Conservation (phyloP, 2,329 filamentous ascomycete species). For the Hansfordia pulvinata region DNA sequence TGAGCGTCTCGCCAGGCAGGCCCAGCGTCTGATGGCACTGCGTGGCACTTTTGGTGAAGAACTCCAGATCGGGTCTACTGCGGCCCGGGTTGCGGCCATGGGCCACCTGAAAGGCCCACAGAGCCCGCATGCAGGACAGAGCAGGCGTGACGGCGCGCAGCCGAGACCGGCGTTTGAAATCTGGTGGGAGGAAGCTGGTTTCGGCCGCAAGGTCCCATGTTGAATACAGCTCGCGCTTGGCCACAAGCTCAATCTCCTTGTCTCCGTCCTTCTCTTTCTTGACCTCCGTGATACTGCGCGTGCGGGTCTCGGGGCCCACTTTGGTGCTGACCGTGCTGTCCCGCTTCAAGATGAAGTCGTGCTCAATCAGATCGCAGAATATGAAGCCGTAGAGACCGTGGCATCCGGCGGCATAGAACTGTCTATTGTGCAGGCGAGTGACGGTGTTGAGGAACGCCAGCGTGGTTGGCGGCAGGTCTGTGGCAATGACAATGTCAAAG, state of each 20-base stretch:
- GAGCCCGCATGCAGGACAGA: constrained; percentile 72
- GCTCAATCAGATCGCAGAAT: constrained; percentile 82
- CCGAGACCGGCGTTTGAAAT: constrained; percentile 61
- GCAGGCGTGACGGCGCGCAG: constrained; percentile 68
- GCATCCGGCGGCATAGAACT: constrained; percentile 79
- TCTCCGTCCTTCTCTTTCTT: constrained; percentile 55
- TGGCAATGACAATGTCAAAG: constrained; percentile 83
- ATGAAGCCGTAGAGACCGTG: constrained; percentile 92
- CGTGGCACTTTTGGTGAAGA: constrained; percentile 66
- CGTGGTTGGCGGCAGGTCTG: constrained; percentile 65
- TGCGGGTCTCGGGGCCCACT: constrained; percentile 55
- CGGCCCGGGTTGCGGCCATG: constrained; percentile 40
- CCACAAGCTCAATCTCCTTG: constrained; percentile 72
- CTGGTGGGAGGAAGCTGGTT: constrained; percentile 55
- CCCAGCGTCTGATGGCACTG: constrained; percentile 65
- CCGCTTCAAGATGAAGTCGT: constrained; percentile 81
- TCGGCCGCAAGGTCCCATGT: constrained; percentile 76
- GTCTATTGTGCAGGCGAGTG: constrained; percentile 61
- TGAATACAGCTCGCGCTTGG: constrained; percentile 82
- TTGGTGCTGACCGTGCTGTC: constrained; percentile 60
- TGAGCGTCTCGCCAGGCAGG: constrained; percentile 53
- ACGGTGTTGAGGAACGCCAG: constrained; percentile 75
- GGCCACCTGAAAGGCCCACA: constrained; percentile 72
- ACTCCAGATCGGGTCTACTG: constrained; percentile 50
- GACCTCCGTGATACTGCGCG: constrained; percentile 60